Conservation (phyloP, 768 basidiomycete species). For the Omphalotus guepiniiformis region DNA sequence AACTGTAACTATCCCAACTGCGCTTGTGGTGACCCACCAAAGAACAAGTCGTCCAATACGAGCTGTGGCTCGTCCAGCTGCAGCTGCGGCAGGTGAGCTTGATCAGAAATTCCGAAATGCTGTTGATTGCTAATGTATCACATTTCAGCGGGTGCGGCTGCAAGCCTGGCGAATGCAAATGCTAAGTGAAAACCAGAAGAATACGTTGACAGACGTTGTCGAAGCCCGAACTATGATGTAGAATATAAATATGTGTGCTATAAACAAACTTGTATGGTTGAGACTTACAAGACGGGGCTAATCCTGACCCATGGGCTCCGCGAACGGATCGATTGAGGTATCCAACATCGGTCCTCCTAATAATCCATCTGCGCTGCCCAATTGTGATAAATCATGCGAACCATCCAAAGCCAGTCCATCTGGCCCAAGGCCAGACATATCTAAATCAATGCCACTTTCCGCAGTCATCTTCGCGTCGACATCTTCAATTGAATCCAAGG, state of each 20-base stretch:
- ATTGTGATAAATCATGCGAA: slow-evolving; percentile 50
- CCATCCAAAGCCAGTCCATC: slow-evolving; percentile 58
- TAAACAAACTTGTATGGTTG: too few species aligned
- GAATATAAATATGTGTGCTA: too few species aligned
- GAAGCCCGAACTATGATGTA: too few species aligned
- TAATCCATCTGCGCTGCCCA: slow-evolving; percentile 48
- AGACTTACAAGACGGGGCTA: too few species aligned
- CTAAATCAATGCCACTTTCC: slow-evolving; percentile 45
- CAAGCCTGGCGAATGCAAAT: too few species aligned
- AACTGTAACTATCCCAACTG: slow-evolving; percentile 30
- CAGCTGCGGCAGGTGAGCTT: slow-evolving; percentile 29
- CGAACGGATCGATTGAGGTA: slow-evolving; percentile 58
- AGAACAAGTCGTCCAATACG: slow-evolving; percentile 21
- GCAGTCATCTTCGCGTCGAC: slow-evolving; percentile 30
- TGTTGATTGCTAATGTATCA: too few species aligned
- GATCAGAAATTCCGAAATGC: slow-evolving; percentile 21
- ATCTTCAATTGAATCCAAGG: slow-evolving; percentile 42
- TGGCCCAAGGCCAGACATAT: slow-evolving; percentile 61
- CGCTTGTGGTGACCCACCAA: slow-evolving; percentile 30
- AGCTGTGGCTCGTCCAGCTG: slow-evolving; percentile 23
- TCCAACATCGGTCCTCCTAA: slow-evolving; percentile 62
- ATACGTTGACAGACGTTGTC: too few species aligned
- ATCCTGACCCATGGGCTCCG: slow-evolving; percentile 10
- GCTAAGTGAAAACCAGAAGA: too few species aligned
- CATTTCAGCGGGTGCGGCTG: too few species aligned